Percentiles rank a stretch among this genome's conserved stretches.
phyloP scores from a whole-genome alignment of 768 basidiomycete genomes.

The Melanogaster broomeanus region DNA sequence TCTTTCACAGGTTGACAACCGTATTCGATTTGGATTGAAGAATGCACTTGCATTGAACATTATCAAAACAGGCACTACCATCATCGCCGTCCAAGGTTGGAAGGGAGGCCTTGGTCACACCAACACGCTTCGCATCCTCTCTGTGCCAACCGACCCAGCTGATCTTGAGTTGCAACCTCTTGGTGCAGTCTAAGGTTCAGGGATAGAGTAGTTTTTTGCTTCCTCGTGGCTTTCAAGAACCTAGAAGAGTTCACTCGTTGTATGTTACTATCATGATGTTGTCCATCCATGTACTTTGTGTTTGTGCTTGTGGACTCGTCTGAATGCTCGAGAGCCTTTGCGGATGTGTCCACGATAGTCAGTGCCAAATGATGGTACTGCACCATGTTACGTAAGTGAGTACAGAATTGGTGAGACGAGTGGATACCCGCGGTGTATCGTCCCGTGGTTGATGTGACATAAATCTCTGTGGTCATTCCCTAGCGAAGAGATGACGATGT shows the following conservation, averaged over 20 bases:
- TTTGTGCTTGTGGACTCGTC: background rate
- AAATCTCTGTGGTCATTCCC: no score
- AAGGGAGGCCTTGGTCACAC: conserved; percentile 97
- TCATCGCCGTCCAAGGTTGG: conserved; percentile 99
- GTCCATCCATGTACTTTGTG: conserved; percentile 1
- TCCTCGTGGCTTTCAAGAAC: background rate
- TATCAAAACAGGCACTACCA: conserved; percentile 83
- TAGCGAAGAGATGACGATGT: no score
- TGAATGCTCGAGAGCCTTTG: no score
- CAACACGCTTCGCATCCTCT: conserved; percentile 84
- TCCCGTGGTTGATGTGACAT: no score
- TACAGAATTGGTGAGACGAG: no score
- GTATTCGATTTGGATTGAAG: conserved; percentile 85
- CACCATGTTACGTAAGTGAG: no score
- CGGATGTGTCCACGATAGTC: no score
- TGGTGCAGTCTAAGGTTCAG: conserved; percentile 30
- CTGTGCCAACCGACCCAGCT: conserved; percentile 78
- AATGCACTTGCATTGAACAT: conserved; percentile 82
- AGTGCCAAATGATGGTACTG: no score
- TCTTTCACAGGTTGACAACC: conserved; percentile 72
- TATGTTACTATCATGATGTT: conserved; percentile 1
- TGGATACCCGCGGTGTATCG: no score
- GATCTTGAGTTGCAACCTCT: conserved; percentile 76
- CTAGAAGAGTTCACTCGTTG: conserved; percentile 9
- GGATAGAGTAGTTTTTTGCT: conserved; percentile 4